Conservation (phyloP, 2,329 filamentous ascomycete species). For the Cytospora leucostoma region DNA sequence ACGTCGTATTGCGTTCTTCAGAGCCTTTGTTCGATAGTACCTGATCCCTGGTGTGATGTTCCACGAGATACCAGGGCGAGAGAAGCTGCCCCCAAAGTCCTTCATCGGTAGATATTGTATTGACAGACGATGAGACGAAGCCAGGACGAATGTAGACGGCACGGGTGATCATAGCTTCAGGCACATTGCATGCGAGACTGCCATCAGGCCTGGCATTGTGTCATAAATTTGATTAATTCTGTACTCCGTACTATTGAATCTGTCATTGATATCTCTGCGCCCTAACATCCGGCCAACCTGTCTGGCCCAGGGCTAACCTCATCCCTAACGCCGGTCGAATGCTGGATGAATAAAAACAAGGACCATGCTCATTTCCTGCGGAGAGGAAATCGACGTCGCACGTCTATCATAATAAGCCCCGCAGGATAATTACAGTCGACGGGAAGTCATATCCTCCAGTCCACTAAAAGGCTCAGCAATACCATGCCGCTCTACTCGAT, state of each 20-base stretch:
- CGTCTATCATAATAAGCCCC: background rate
- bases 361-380: background rate
- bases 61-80: background rate
- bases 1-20: no score
- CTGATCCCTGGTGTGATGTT: background rate
- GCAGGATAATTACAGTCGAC: background rate
- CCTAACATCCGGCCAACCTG: background rate
- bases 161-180: background rate
- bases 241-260: background rate
- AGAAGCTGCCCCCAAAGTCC: background rate
- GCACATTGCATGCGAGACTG: background rate
- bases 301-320: background rate
- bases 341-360: background rate
- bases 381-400: background rate
- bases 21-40: no score
- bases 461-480: background rate
- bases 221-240: conserved; percentile 10
- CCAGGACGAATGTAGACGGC: background rate
- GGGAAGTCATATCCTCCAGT: background rate
- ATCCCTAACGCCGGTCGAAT: conserved; percentile 16
- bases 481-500: conserved; percentile 64
- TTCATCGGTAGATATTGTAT: background rate
- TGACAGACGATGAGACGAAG: background rate
- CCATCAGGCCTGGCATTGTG: background rate
- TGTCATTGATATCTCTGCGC: background rate